Evolutionary conservation across 2,329 filamentous ascomycete species (phyloP), one percentile per base, ranked within the genome.

Genomic region (Cephalotrichum gorgonifer): DNA sequence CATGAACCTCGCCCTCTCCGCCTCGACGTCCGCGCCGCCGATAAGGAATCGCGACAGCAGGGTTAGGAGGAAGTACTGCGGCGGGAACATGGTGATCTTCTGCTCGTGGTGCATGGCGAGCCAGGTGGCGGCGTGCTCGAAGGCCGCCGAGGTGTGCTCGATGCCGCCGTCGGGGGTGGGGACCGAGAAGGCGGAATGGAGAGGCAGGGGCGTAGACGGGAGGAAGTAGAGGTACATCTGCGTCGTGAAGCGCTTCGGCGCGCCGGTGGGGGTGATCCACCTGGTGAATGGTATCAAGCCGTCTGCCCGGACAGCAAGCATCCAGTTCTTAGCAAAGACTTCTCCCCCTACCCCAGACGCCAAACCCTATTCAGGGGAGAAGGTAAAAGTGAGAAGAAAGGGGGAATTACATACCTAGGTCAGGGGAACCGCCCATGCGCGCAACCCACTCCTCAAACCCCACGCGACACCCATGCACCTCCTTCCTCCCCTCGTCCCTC

Each of bases 201-300:
- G 7, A 8, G 31, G n/a, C 6, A 31, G 20, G 30, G 33, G 11
- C 14, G 33, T 41, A 6, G 43, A 30, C 0, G 89, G 89, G 3
- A 96, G 74, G 64, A 94, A 83, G 66, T 95, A 95, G 11, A 97
- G 64, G 66, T 97, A 98, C 91, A 97, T 97, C 62, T 96, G 90
- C 1, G 91, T 96, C 0, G 86, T 88, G 68, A 94, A 98, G 43
- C 93, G 78, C 57, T 83, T 88, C 0, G 81, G 77, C 2, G 84
- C 70, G 53, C 78, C 80, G 1, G 72, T 65, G 0, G 91, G 91
- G 2, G 93, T 97, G 50, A 97, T 75, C 93, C 93, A 97, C 48
- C 88, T 79, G 0, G 90, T 95, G 60, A 95, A 96, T 0, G 90
- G 88, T 7, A 87, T 70, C 3, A 96, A 69, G 33, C 74, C 71